A percentile compares a stretch with the other conserved stretches of the same genome.
phyloP scores from a whole-genome alignment of 768 basidiomycete genomes.

The Coprinopsis sp. region DNA sequence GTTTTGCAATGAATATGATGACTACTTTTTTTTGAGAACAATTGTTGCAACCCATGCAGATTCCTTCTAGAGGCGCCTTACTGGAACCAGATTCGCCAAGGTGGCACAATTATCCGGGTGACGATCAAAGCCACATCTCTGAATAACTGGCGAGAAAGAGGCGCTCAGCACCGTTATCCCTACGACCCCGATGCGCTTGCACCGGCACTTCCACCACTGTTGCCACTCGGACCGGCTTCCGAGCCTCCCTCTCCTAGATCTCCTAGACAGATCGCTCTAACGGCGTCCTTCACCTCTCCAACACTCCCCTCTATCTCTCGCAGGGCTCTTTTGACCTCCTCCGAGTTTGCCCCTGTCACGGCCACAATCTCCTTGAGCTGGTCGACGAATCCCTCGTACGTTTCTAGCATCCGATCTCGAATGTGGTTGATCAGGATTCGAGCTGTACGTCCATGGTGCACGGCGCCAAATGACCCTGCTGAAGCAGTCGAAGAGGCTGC shows the following conservation, averaged over 20 bases:
- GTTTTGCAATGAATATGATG: too few relatives aligned
- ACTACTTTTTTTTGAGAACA: too few relatives aligned
- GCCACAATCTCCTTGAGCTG: background rate
- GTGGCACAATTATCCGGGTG: too few relatives aligned
- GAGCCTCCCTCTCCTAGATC: background rate
- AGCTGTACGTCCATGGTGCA: slow-evolving; percentile 1
- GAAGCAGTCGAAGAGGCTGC: background rate
- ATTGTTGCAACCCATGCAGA: too few relatives aligned
- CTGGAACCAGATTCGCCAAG: too few relatives aligned
- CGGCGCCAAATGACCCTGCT: background rate
- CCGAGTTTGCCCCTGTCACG: background rate
- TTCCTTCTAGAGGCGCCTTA: too few relatives aligned
- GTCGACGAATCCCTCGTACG: slow-evolving; percentile 1
- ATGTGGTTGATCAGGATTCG: slow-evolving; percentile 3
- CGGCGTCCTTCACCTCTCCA: background rate
- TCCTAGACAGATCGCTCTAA: background rate
- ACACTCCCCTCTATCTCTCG: background rate
- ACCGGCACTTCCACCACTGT: background rate
- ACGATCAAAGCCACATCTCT: too few relatives aligned
- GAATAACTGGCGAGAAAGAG: too few relatives aligned
- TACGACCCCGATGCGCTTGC: too few relatives aligned
- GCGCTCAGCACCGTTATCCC: too few relatives aligned
- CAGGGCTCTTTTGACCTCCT: background rate
- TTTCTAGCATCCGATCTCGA: background rate
- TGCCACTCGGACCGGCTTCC: background rate